Evolutionary conservation across 2,329 filamentous ascomycete species (phyloP), one percentile per base, ranked within the genome.

Genomic region (Beauveria sp.): DNA sequence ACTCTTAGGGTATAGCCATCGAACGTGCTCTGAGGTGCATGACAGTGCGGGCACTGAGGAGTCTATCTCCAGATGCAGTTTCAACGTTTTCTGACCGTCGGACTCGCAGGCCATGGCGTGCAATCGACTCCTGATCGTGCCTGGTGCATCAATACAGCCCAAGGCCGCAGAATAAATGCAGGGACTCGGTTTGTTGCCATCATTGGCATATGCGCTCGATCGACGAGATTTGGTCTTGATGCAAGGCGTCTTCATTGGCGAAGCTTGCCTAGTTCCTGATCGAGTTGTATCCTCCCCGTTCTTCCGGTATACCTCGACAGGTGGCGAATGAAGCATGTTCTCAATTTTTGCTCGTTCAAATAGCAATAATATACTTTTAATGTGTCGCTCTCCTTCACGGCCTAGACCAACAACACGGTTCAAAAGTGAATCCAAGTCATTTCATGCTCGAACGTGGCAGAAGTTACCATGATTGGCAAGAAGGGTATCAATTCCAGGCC

Each of bases 91-190:
- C 28, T 79, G 75, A 0, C 76, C 76, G 0, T 62, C 46, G 0
- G 26, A 34, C 0, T 51, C 5, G 70, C 70, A 74, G 2, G 53
- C 26, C 2, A 9, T 41, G 16, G 16, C 18, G 5, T 24, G 53
- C 40, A 14, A 55, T 28, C 1, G 40, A 55, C 12, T 24, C 8
- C 0, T 63, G 62, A 12, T 67, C 65, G 10, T 75, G 69, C n/a
- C 73, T 66, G 4, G 59, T 58, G 3, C 68, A 66, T 30, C 79
- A 79, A n/a, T 71, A 65, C 0, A 77, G 55, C 0, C 80, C 79
- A 0, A 80, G 66, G 50, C 80, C 76, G 41, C 80, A 82, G 3
- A 81, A 67, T 18, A 79, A 67, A 1, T 79, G 69, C 60, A 82
- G 65, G 0, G 70, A 68, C 30, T 81, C 76, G 34, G 82, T 78